These are phyloP conservation scores for Aegilops sharonensis DNA, from an alignment of 176 grass and related monocot species.

Conservation along the genomic window DNA sequence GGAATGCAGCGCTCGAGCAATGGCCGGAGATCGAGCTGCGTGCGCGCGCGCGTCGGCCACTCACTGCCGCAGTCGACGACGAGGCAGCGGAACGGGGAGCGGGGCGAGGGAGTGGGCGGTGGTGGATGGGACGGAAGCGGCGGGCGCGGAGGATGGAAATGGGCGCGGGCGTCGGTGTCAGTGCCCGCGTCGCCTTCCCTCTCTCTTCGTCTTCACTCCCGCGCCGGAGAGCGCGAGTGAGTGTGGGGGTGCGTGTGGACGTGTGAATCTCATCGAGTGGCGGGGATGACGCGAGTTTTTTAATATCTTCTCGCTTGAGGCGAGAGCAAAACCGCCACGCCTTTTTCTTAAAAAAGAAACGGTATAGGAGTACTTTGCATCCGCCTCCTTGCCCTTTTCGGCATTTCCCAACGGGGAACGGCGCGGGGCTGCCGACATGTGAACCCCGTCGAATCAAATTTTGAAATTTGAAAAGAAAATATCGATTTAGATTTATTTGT, in stretches of 20 bases:
- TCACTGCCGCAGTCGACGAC: background rate
- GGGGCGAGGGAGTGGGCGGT: background rate
- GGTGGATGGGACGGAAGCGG: background rate
- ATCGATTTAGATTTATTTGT: no score
- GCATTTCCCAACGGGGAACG: background rate
- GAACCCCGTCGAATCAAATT: background rate
- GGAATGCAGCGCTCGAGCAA: background rate
- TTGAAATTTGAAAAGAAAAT: background rate
- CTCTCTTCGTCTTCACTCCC: background rate
- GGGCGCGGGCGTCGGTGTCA: background rate
- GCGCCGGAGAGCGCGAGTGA: background rate
- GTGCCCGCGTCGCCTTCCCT: background rate
- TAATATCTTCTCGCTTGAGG: slow-evolving; percentile 16
- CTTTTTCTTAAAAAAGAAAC: background rate
- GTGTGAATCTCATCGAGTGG: slow-evolving; percentile 27
- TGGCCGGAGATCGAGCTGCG: background rate
- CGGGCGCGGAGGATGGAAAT: slow-evolving; percentile 9
- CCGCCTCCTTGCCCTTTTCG: background rate
- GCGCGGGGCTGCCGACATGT: background rate
- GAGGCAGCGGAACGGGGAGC: background rate
- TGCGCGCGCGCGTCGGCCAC: background rate
- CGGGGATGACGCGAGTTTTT: slow-evolving; percentile 5
- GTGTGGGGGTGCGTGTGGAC: background rate
- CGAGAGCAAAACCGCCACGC: background rate
- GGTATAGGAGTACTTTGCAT: background rate